A percentile compares a stretch with the other conserved stretches of the same genome.
Conservation (phyloP, 2,329 filamentous ascomycete genomes). For the Fusarium sp. region DNA sequence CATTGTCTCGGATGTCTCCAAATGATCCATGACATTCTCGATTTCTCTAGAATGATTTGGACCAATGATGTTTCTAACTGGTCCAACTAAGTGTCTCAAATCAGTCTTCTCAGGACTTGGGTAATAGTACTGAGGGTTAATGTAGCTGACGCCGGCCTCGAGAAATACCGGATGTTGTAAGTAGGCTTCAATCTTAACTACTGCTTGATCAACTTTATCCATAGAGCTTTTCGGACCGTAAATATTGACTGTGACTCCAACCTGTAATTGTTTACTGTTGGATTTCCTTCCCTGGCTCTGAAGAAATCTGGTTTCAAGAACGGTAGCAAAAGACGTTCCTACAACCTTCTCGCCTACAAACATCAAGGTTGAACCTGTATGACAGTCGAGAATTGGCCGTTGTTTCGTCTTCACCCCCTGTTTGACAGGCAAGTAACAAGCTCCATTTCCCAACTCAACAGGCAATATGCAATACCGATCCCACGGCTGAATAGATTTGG, state of each 20-base stretch:
- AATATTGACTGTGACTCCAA: not conserved
- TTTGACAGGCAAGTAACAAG: accelerated
- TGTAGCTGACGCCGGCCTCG: not conserved
- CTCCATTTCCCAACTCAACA: accelerated
- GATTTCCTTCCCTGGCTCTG: not conserved
- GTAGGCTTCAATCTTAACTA: not conserved
- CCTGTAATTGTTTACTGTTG: accelerated
- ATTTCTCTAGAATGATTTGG: not conserved
- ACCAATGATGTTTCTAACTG: accelerated
- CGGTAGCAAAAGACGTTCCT: not conserved
- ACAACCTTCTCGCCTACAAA: accelerated
- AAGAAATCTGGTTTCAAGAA: accelerated
- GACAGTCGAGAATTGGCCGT: not conserved
- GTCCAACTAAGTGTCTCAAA: not conserved
- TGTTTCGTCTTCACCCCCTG: not conserved
- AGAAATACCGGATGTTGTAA: conserved; percentile 9
- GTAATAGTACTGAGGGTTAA: conserved; percentile 6
- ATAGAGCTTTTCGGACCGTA: not conserved
- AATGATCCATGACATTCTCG: not conserved
- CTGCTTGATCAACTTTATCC: accelerated
- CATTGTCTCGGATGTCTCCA: not conserved
- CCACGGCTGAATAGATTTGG: not conserved
- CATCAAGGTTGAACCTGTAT: not conserved
- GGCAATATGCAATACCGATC: not conserved
- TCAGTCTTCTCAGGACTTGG: not conserved